Conservation (phyloP, 306 rosid genomes). For the Begonia peltatifolia region DNA sequence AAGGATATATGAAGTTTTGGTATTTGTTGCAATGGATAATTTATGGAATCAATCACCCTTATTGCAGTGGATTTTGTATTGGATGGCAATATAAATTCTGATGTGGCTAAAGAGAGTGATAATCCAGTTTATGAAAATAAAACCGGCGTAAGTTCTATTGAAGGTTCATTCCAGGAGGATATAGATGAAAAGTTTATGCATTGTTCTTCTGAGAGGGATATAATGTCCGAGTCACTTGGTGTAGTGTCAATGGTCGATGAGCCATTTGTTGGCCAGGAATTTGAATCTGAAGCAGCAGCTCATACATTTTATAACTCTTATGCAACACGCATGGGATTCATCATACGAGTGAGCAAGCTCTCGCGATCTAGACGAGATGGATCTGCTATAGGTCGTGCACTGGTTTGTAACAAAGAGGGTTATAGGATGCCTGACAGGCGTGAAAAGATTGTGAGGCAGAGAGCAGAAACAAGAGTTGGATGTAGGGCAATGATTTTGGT, state of each 20-base stretch:
- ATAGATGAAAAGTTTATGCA: conserved; percentile 28
- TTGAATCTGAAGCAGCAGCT: conserved; percentile 79
- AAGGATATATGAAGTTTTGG: no score
- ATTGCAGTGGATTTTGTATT: conserved; percentile 74
- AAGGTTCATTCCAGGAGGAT: conserved; percentile 39
- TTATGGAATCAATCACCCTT: not conserved
- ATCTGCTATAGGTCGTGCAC: conserved; percentile 84
- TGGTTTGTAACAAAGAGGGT: conserved; percentile 97
- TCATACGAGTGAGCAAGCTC: conserved; percentile 92
- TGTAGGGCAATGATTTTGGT: conserved; percentile 94
- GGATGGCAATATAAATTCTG: conserved; percentile 39
- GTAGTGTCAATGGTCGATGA: conserved; percentile 39
- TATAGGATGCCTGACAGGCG: conserved; percentile 93
- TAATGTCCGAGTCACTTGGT: conserved; percentile 34
- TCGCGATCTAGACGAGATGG: conserved; percentile 95
- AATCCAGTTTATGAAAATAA: conserved; percentile 41
- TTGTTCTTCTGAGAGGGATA: conserved; percentile 38
- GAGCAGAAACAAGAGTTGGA: conserved; percentile 96
- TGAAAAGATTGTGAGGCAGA: conserved; percentile 83
- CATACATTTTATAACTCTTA: conserved; percentile 89
- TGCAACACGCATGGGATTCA: conserved; percentile 65
- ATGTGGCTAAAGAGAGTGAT: conserved; percentile 27
- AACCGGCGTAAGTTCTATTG: conserved; percentile 48
- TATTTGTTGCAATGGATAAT: no score
- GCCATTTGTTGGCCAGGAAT: conserved; percentile 91